Evolutionary conservation across 2,329 filamentous ascomycete species (phyloP).

Genomic region (Fusarium phyllophilum): DNA sequence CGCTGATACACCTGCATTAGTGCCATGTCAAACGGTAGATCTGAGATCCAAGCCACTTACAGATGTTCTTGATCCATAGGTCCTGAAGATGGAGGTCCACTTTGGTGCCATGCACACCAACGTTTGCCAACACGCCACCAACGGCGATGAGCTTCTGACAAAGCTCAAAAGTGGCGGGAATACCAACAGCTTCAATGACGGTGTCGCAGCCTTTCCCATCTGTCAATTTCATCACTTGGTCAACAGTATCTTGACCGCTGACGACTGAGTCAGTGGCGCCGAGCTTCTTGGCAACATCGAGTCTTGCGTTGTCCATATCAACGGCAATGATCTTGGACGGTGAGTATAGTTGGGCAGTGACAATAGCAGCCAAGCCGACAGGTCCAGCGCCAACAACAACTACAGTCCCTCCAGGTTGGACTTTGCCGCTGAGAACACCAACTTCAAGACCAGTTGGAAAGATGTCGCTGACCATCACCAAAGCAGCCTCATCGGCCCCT

Average conservation of each 20-base stretch:
- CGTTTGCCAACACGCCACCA: conserved; percentile 65
- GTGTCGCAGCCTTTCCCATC: conserved; percentile 64
- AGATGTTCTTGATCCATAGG: conserved; percentile 65
- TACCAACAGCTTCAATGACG: conserved; percentile 68
- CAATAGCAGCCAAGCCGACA: conserved; percentile 64
- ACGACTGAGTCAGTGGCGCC: conserved; percentile 60
- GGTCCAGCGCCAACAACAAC: conserved; percentile 66
- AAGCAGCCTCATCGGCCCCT: conserved; percentile 52
- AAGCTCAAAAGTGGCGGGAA: conserved; percentile 62
- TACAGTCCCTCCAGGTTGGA: conserved; percentile 62
- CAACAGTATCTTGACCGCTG: conserved; percentile 48
- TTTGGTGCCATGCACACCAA: conserved; percentile 67
- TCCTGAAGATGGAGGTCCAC: conserved; percentile 63
- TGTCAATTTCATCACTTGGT: conserved; percentile 55
- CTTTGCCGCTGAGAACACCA: conserved; percentile 61
- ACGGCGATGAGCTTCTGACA: conserved; percentile 63
- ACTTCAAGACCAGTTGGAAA: conserved; percentile 67
- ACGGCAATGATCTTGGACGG: conserved; percentile 62
- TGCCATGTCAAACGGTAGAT: too few relatives aligned
- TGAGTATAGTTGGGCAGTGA: conserved; percentile 65
- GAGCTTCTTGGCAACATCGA: conserved; percentile 58
- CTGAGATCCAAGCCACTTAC: conserved; percentile 47
- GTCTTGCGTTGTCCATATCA: conserved; percentile 59
- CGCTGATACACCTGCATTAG: conserved; percentile 38
- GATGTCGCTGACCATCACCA: conserved; percentile 65